Percentiles rank a stretch among this genome's conserved stretches.
These are phyloP conservation scores for Lithospermum erythrorhizon DNA, from an alignment of 257 asterid species.

Conservation along the genomic window DNA sequence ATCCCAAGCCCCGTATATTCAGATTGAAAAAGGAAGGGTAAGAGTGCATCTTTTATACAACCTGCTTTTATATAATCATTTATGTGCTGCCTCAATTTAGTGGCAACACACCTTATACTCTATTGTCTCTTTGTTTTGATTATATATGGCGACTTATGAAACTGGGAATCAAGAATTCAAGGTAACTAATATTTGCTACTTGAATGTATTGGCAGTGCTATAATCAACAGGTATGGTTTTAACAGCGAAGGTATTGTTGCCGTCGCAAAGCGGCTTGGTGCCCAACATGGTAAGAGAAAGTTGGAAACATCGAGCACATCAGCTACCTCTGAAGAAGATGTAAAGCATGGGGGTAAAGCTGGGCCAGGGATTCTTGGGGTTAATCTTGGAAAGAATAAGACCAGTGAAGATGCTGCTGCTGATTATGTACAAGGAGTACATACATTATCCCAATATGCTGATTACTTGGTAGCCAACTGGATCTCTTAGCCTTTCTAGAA, in stretches of 20 bases:
- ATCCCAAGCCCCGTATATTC: conserved; percentile 96
- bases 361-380: conserved; percentile 99
- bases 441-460: conserved; percentile 94
- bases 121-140: no score
- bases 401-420: conserved; percentile 90
- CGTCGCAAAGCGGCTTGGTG: conserved; percentile 89
- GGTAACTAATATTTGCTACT: conserved; percentile 6
- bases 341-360: conserved; percentile 85
- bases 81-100: not conserved
- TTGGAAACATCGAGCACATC: conserved; percentile 70
- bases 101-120: not conserved
- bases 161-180: not conserved
- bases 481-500: conserved; percentile 1
- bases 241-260: conserved; percentile 97
- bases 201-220: conserved; percentile 51
- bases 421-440: conserved; percentile 99
- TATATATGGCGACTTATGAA: no score
- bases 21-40: conserved; percentile 76
- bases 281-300: conserved; percentile 96
- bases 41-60: conserved; percentile 12
- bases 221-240: conserved; percentile 95
- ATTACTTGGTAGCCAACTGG: conserved; percentile 61
- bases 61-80: not conserved
- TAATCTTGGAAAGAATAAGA: conserved; percentile 92
- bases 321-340: conserved; percentile 62